Evolutionary conservation across 1,284 basidiomycete genomes (phyloP), one percentile per base, ranked within the genome.

Genomic region (Puccinia triticina): DNA sequence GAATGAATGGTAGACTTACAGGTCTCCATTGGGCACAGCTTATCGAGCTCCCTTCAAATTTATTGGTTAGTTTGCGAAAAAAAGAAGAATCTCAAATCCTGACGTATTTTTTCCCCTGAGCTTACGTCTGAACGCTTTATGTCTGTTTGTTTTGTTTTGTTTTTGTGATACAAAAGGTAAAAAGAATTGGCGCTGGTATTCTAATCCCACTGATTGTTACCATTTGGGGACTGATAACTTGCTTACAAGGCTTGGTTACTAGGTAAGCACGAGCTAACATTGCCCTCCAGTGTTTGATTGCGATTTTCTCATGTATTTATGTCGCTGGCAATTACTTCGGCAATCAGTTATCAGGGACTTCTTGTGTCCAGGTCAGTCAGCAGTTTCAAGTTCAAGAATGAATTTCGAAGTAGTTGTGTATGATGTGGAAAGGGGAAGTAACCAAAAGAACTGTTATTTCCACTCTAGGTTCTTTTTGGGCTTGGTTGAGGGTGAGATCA

Each of bases 381-480:
- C 5, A 50, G 10, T 50, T 50, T 18, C 18, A 16, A 16, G 40
- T 43, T 12, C 7, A 43, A 43, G 40, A 43, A 43, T 12, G 12
- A 43, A 43, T 8, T 16, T 16, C 48, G 18, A 50, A 50, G 11
- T 50, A 21, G 5, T 50, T 50, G 14, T 46, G 4, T 43, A 43
- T 12, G 40, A 43, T 50, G 48, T 50, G 48, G 48, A 50, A 50
- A 50, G 48, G 18, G 18, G 48, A 66, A 34, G 34, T 66, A 29
- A 40, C 2, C 50, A 12, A 34, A 57, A 18, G 10, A 29, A 43
- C 21, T 8, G 32, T 11, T 23, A 26, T 29, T 16, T 2, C 21
- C n/a, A 40, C 14, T 59, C 43, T n/a, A 76, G 74, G 43, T 59
- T 76, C 37, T 76, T 76, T 43, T 53, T 76, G 37, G 74, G 74